These are phyloP conservation scores for Oryza australiensis DNA, from an alignment of 176 grass and related monocot genomes.

Conservation along the genomic window DNA sequence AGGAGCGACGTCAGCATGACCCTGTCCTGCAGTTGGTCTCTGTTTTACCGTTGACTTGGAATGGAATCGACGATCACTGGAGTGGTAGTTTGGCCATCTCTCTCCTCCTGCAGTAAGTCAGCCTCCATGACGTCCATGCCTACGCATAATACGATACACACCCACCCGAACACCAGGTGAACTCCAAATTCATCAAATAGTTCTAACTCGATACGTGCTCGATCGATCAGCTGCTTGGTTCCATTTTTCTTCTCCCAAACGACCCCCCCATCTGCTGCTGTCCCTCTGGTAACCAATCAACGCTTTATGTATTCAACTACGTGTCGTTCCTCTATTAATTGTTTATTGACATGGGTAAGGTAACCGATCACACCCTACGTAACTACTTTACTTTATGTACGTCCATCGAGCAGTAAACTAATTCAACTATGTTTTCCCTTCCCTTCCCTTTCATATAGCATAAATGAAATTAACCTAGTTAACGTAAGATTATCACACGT, in stretches of 20 bases:
- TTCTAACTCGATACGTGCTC: neutral
- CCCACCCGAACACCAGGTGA: no score
- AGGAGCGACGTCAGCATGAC: no score
- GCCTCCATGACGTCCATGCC: neutral
- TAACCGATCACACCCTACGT: neutral
- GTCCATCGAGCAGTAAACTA: neutral
- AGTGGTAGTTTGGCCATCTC: no score
- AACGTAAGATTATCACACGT: no score
- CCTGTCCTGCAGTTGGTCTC: no score
- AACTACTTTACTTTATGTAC: no score
- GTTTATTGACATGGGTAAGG: neutral
- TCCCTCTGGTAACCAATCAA: no score
- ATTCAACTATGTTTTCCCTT: neutral
- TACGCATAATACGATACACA: neutral
- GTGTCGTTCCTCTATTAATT: neutral
- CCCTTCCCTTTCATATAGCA: no score
- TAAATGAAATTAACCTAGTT: no score
- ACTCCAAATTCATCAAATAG: neutral
- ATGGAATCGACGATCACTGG: no score
- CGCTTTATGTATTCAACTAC: no score
- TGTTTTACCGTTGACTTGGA: no score
- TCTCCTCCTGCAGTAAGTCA: neutral
- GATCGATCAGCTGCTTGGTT: neutral
- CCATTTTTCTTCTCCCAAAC: neutral
- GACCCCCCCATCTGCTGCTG: neutral